Evolutionary conservation across 768 basidiomycete species (phyloP), one percentile per base, ranked within the genome.

Genomic region (Gloeostereum incarnatum): DNA sequence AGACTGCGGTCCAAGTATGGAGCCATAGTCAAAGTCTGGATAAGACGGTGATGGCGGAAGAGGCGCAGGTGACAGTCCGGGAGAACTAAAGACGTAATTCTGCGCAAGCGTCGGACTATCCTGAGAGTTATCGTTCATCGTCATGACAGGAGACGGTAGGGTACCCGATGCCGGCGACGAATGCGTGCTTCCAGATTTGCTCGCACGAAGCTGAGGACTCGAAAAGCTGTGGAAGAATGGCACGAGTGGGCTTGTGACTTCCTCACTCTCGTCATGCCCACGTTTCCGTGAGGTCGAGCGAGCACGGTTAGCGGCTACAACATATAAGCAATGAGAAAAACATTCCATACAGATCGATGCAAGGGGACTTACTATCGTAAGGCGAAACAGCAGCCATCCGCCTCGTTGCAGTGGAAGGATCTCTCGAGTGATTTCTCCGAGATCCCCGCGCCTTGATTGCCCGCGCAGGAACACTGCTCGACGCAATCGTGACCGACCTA

Each of bases 221-320:
- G 74, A 65, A 48, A 78, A 78, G 21, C 68, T 66, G 26, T 73
- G 73, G 44, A 73, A 72, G 46, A 66, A 76, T 1, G 66, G 54
- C 9, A 59, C 49, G 38, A 60, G 49, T 5, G 61, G 45, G 18
- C 38, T 50, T 21, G 43, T 78, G 70, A 4, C 68, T 53, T 31
- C 61, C 60, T 78, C 76, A 25, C 66, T 66, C 43, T 86, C 84
- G 47, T 84, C 81, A 41, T 66, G 76, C 11, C 74, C 80, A 25
- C 84, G 76, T 55, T 74, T 77, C 34, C 84, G 78, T 27, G 85
- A 87, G 2, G 80, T 71, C 30, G 84, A 88, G 46, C 84, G 67
- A 31, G 84, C 81, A 44, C 84, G 71, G 46, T 78, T 75, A 20
- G 75, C 78, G 62, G 65, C 63, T 67, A 45, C 9, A 44, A 26